Evolutionary conservation across 169 alveolate species (phyloP).

Genomic region (Cryptosporidium ryanae): DNA sequence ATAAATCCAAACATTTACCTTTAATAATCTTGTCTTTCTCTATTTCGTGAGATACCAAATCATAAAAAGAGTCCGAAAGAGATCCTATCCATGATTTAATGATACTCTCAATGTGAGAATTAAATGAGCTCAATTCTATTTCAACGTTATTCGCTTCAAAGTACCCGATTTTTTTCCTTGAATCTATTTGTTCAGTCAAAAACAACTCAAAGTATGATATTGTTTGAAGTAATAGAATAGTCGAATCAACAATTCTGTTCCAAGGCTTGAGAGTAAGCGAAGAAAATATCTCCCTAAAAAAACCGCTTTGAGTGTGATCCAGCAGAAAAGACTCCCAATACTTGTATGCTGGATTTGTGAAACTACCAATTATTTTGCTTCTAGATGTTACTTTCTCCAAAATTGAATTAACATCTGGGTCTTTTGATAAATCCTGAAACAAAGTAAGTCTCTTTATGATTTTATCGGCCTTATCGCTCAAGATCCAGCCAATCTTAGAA

Average conservation of each 20-base stretch:
- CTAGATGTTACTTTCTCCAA: slow-evolving; percentile 26
- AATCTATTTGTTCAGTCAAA: slow-evolving; percentile 12
- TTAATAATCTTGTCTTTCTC: slow-evolving; percentile 1
- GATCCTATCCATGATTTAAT: slow-evolving; percentile 46
- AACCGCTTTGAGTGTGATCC: slow-evolving; percentile 46
- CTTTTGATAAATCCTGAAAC: slow-evolving; percentile 3
- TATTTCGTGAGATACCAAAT: not conserved
- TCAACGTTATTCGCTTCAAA: not conserved
- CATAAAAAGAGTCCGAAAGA: slow-evolving; percentile 22
- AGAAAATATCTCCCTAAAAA: slow-evolving; percentile 31
- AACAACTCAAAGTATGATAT: slow-evolving; percentile 48
- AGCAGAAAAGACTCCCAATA: slow-evolving; percentile 56
- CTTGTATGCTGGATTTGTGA: slow-evolving; percentile 25
- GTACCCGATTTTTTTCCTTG: not conserved
- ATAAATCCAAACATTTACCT: not conserved
- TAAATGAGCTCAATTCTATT: not conserved
- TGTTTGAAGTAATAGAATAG: slow-evolving; percentile 23
- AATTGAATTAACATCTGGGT: slow-evolving; percentile 6
- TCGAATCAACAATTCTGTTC: slow-evolving; percentile 21
- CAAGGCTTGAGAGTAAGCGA: slow-evolving; percentile 31
- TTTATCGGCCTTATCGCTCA: not conserved
- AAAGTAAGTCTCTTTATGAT: slow-evolving; percentile 45
- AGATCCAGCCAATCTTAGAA: slow-evolving; percentile 30
- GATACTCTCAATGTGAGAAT: slow-evolving; percentile 17
- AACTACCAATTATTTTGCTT: slow-evolving; percentile 20